phyloP scores from a whole-genome alignment of 805 yeast species.

The Saccharomycopsis fermentans region DNA sequence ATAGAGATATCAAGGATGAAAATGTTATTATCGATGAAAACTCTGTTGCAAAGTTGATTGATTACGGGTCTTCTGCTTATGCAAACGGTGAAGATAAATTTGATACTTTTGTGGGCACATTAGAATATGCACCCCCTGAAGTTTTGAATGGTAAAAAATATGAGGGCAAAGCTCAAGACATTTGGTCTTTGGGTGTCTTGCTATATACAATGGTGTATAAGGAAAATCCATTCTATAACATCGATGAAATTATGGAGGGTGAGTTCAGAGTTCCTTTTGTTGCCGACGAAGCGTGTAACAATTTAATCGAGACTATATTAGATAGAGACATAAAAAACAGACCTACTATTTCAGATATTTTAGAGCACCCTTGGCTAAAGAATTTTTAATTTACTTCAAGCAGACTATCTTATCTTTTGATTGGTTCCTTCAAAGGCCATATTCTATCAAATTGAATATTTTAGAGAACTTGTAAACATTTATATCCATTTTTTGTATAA shows the following conservation, averaged over 20 bases:
- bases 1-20: conserved; percentile 92
- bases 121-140: conserved; percentile 97
- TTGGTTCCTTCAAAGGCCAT: not conserved
- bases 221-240: conserved; percentile 92
- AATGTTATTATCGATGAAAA: conserved; percentile 79
- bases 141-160: conserved; percentile 82
- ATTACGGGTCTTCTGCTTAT: conserved; percentile 93
- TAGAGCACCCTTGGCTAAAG: conserved; percentile 60
- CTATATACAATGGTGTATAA: conserved; percentile 83
- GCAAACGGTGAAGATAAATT: conserved; percentile 71
- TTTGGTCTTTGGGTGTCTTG: conserved; percentile 93
- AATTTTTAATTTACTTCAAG: not conserved
- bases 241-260: conserved; percentile 92
- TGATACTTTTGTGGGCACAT: conserved; percentile 94
- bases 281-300: conserved; percentile 51
- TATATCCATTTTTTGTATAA: not conserved
- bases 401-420: not conserved
- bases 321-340: conserved; percentile 57
- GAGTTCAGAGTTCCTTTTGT: conserved; percentile 61
- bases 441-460: not conserved
- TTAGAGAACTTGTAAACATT: no score
- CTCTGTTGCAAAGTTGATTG: conserved; percentile 77
- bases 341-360: conserved; percentile 65
- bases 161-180: conserved; percentile 89
- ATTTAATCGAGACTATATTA: conserved; percentile 54